A percentile compares a stretch with the other conserved stretches of the same genome.
These are phyloP conservation scores for Microthyrium microscopicum DNA, from an alignment of 2,329 filamentous ascomycete genomes.

Conservation along the genomic window DNA sequence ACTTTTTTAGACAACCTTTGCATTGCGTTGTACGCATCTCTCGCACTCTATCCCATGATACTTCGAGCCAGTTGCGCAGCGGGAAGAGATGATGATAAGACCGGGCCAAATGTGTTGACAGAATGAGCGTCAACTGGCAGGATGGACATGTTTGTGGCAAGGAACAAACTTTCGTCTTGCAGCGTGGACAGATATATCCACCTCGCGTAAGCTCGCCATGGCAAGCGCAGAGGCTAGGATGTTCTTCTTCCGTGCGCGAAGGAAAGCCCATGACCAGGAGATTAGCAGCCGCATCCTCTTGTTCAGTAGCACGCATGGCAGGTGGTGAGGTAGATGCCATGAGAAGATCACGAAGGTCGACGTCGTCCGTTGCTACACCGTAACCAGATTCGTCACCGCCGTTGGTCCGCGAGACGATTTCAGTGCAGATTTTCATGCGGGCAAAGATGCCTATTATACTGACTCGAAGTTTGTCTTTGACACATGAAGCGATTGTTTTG, in stretches of 20 bases:
- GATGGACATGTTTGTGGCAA: constrained; percentile 81
- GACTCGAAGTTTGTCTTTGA: constrained; percentile 71
- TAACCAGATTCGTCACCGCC: constrained; percentile 61
- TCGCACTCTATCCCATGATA: constrained; percentile 60
- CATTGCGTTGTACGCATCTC: constrained; percentile 38
- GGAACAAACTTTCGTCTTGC: constrained; percentile 73
- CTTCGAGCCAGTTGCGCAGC: constrained; percentile 76
- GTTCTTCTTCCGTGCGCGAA: constrained; percentile 59
- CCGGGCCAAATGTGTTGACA: constrained; percentile 84
- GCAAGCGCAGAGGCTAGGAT: constrained; percentile 71
- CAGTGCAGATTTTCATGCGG: constrained; percentile 79
- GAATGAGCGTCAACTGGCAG: constrained; percentile 79
- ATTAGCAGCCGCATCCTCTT: constrained; percentile 27
- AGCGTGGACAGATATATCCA: constrained; percentile 83
- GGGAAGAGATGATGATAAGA: constrained; percentile 90
- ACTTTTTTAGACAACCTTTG: constrained; percentile 59
- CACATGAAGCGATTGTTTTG: constrained; percentile 64
- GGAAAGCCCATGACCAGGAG: constrained; percentile 98
- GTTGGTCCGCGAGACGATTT: constrained; percentile 79
- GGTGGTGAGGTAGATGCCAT: constrained; percentile 81
- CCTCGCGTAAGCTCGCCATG: constrained; percentile 68
- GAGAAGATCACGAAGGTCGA: constrained; percentile 77
- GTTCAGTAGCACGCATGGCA: constrained; percentile 41
- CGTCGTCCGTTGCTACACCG: constrained; percentile 69
- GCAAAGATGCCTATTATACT: constrained; percentile 81